Percentiles rank a stretch among this genome's conserved stretches.
These are phyloP conservation scores for Colletotrichum spinosum DNA, from an alignment of 2,329 filamentous ascomycete genomes.

Conservation along the genomic window DNA sequence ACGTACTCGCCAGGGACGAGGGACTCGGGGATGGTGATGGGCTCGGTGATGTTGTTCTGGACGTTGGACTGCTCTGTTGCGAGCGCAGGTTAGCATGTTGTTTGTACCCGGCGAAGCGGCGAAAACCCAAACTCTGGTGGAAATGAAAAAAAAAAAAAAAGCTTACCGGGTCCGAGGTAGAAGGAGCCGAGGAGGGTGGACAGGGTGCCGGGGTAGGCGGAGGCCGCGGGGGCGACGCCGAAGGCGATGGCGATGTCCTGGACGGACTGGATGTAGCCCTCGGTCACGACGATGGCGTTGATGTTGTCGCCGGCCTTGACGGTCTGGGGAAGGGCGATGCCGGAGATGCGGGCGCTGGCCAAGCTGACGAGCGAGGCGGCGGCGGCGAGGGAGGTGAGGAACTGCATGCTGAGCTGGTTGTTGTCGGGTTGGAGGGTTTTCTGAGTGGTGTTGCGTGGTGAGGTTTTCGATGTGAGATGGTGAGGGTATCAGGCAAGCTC, in stretches of 20 bases:
- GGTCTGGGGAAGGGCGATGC: constrained; percentile 55
- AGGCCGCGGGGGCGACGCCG: constrained; percentile 45
- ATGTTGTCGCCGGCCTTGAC: constrained; percentile 50
- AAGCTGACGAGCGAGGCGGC: constrained; percentile 40
- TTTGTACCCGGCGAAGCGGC: neutral
- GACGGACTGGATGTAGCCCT: constrained; percentile 58
- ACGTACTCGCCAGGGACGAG: constrained; percentile 40
- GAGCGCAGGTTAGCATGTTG: neutral
- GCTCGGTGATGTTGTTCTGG: constrained; percentile 41
- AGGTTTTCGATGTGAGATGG: neutral
- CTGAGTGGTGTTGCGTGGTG: neutral
- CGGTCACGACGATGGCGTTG: constrained; percentile 50
- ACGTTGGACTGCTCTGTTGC: constrained; percentile 43
- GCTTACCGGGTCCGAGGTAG: constrained; percentile 52
- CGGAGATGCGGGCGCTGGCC: constrained; percentile 54
- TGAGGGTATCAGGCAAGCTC: too few species aligned
- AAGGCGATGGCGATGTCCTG: constrained; percentile 58
- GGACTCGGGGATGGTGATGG: constrained; percentile 42
- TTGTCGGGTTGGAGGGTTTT: neutral
- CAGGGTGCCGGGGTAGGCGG: constrained; percentile 44
- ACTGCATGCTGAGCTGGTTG: constrained; percentile 36
- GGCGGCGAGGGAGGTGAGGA: constrained; percentile 41
- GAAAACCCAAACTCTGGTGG: too few species aligned
- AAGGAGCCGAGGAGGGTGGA: constrained; percentile 41
- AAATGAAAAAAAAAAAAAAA: neutral